Evolutionary conservation across 2,329 filamentous ascomycete species (phyloP).

Genomic region (Fusarium drepaniforme): DNA sequence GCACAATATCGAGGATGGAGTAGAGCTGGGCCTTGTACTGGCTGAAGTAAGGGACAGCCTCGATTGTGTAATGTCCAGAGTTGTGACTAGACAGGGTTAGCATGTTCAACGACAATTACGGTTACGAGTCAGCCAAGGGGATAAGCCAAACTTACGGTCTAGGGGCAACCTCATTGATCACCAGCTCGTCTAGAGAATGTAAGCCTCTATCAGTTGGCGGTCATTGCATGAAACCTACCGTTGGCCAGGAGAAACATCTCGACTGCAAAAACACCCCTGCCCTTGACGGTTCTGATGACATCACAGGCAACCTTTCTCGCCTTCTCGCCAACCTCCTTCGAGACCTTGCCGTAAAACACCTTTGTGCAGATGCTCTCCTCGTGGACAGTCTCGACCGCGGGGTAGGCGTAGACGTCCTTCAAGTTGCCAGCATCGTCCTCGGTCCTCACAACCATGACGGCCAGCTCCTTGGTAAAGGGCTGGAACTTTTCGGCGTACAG

Average conservation of each 20-base stretch:
- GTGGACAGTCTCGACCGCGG: constrained; percentile 93
- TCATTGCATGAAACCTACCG: constrained; percentile 54
- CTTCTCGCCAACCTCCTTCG: constrained; percentile 81
- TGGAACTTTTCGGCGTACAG: constrained; percentile 94
- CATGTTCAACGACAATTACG: constrained; percentile 40
- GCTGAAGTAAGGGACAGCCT: constrained; percentile 86
- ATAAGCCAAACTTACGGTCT: constrained; percentile 55
- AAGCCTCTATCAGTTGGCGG: background rate
- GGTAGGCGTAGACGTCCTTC: constrained; percentile 76
- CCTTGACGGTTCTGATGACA: constrained; percentile 84
- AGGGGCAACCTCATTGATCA: constrained; percentile 90
- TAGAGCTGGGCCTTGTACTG: constrained; percentile 93
- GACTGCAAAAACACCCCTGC: constrained; percentile 94
- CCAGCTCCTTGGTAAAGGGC: constrained; percentile 86
- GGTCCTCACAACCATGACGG: constrained; percentile 95
- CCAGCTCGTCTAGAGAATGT: constrained; percentile 63
- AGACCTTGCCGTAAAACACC: constrained; percentile 83
- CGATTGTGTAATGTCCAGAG: constrained; percentile 95
- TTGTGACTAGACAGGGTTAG: constrained; percentile 69
- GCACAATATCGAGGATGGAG: constrained; percentile 79
- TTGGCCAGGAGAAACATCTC: constrained; percentile 92
- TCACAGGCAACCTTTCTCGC: constrained; percentile 24
- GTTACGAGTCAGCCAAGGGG: background rate
- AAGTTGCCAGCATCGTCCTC: constrained; percentile 71
- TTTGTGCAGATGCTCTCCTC: constrained; percentile 96